Conservation (phyloP, 345 rosid species). For the Rhizophora mangle region DNA sequence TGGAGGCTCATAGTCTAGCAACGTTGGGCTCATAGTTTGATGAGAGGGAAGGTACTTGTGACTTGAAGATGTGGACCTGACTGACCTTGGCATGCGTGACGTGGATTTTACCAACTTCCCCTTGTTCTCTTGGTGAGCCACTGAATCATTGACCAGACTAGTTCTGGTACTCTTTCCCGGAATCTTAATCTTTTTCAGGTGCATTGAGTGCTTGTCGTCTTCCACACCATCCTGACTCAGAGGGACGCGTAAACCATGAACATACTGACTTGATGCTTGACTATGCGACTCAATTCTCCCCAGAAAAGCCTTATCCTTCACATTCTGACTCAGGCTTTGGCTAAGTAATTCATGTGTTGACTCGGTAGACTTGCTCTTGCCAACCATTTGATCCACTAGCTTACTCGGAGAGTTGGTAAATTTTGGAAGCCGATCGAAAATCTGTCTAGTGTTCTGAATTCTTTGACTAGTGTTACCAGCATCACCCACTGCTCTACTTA, state of each 20-base stretch:
- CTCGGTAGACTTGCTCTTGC: not conserved
- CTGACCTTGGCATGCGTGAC: no score
- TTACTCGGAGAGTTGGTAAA: no score
- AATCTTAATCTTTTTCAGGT: not conserved
- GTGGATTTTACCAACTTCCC: not conserved
- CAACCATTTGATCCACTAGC: not conserved
- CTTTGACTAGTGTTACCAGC: not conserved
- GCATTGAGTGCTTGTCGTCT: not conserved
- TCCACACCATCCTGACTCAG: not conserved
- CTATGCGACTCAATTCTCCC: not conserved
- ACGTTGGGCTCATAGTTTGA: not conserved
- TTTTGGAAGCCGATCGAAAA: not conserved
- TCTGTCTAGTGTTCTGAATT: not conserved
- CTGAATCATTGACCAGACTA: not conserved
- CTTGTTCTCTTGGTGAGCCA: not conserved
- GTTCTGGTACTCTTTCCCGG: not conserved
- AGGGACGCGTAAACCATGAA: conserved; percentile 11
- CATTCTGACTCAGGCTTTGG: no score
- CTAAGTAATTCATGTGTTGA: not conserved
- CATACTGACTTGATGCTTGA: conserved; percentile 1
- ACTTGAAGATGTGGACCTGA: not conserved
- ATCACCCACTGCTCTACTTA: no score
- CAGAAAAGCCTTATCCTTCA: not conserved
- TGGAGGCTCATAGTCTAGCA: conserved; percentile 10
- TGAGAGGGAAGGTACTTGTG: not conserved